Base-by-base conservation (phyloP, 2,329 filamentous ascomycete genomes). In the Ramularia endophylla region DNA sequence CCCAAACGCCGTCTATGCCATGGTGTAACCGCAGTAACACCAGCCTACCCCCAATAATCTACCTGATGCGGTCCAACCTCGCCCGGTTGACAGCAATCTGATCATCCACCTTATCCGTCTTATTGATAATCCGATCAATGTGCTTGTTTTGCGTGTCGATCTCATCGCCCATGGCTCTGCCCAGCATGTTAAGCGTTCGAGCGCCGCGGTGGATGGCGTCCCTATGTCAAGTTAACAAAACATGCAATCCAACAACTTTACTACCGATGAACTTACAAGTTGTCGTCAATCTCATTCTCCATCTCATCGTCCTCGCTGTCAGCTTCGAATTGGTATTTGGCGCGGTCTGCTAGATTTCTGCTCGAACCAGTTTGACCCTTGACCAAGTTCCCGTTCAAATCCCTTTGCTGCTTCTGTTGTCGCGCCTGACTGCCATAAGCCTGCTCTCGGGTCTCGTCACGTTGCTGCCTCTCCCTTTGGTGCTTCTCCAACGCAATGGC, bases 91-190 rank as follows among this genome's bases (percentile, higher is more conserved):
- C 80, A 44, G 80, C 79, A 56, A 90, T 85, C 59, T 84, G 78
- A 52, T 90, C 85, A 63, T 88, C 85, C 53, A 94, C 85, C 54
- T 73, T 76, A 62, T 94, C 87, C 66, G 82, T 90, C 86, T 50
- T 58, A 33, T 33, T 46, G 36, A 34, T 85, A 59, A 95, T 87
- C 44, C 81, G 75, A 48, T 85, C 81, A 57, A 95, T 83, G 57
- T 81, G 75, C 55, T 75, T 75, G 65, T 94, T 94, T 68, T 94
- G 85, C 43, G 75, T 69, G 47, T 87, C 81, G 17, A 92, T 74
- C 61, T 92, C 86, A 34, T 76, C 70, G 35, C 82, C 83, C 58
- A 87, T 89, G 33, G 83, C 85, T 52, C 75, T 72, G 12, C 85
- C 85, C 16, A 92, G 71, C 49, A 74, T 70, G 57, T 94, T 88